Conservation (phyloP, 768 basidiomycete genomes). For the Coprinellus micaceus region DNA sequence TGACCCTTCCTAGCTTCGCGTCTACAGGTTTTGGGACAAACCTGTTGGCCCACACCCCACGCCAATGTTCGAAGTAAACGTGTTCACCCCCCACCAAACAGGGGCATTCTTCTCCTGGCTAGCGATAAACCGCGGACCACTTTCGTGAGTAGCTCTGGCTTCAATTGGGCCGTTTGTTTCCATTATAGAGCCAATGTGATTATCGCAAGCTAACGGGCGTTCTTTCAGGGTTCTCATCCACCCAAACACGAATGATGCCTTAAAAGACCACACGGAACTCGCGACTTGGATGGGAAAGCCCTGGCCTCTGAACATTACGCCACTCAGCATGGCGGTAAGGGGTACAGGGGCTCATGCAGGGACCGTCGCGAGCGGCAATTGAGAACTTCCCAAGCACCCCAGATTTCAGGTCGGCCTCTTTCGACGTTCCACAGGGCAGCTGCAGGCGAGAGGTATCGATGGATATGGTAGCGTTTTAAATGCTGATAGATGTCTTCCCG, state of each 20-base stretch:
- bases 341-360: background rate
- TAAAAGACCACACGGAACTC: constrained; percentile 60
- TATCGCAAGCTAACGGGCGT: background rate
- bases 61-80: constrained; percentile 71
- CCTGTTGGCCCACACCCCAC: constrained; percentile 66
- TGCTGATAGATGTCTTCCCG: no score
- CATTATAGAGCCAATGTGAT: background rate
- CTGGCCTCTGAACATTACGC: constrained; percentile 50
- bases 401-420: no score
- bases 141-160: constrained; percentile 49
- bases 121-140: constrained; percentile 63
- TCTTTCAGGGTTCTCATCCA: constrained; percentile 59
- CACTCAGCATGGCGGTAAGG: constrained; percentile 25
- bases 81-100: constrained; percentile 62
- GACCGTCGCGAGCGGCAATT: background rate
- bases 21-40: constrained; percentile 59
- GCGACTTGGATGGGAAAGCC: constrained; percentile 64
- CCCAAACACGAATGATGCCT: constrained; percentile 58
- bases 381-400: no score
- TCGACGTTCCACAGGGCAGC: no score
- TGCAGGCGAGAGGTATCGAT: no score
- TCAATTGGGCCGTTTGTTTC: background rate
- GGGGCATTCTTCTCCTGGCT: constrained; percentile 69
- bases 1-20: constrained; percentile 43
- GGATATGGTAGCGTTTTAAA: no score